Evolutionary conservation across 331 rosid genomes (phyloP).

Genomic region (Erythrophleum ivorense): DNA sequence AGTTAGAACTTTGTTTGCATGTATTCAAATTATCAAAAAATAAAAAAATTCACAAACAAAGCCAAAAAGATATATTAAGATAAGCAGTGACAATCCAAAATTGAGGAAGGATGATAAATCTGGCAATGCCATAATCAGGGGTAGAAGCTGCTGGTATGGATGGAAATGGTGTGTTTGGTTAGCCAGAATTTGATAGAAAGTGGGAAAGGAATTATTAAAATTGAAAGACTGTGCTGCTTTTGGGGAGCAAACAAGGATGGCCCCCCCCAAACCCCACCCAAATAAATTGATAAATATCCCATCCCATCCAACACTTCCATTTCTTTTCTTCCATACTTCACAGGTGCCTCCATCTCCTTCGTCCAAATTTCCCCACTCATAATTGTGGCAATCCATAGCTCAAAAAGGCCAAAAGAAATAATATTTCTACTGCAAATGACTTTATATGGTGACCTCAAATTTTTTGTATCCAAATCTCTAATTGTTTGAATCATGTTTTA

Average conservation of each 20-base stretch:
- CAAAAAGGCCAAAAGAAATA: not conserved
- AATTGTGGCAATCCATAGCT: not conserved
- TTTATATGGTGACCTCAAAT: too few species aligned
- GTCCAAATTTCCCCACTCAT: conserved; percentile 1
- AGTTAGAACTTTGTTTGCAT: too few species aligned
- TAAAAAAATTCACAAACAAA: too few species aligned
- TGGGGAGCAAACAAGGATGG: conserved; percentile 94
- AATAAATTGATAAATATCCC: conserved; percentile 14
- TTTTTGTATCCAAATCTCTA: not conserved
- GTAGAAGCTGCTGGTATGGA: too few species aligned
- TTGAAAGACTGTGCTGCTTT: conserved; percentile 73
- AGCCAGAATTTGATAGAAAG: not conserved
- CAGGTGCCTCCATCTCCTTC: not conserved
- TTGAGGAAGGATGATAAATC: too few species aligned
- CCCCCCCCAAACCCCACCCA: conserved; percentile 62
- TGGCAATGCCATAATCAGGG: too few species aligned
- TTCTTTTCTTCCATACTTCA: not conserved
- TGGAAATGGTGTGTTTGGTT: not conserved
- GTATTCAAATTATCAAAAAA: too few species aligned
- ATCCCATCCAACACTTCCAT: not conserved
- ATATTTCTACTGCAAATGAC: not conserved
- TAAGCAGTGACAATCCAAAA: too few species aligned
- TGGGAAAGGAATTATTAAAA: conserved; percentile 9
- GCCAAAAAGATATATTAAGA: too few species aligned
- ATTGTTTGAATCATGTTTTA: not conserved